These are phyloP conservation scores for Musa beccarii DNA, from an alignment of 176 grass and related monocot species.

Conservation along the genomic window DNA sequence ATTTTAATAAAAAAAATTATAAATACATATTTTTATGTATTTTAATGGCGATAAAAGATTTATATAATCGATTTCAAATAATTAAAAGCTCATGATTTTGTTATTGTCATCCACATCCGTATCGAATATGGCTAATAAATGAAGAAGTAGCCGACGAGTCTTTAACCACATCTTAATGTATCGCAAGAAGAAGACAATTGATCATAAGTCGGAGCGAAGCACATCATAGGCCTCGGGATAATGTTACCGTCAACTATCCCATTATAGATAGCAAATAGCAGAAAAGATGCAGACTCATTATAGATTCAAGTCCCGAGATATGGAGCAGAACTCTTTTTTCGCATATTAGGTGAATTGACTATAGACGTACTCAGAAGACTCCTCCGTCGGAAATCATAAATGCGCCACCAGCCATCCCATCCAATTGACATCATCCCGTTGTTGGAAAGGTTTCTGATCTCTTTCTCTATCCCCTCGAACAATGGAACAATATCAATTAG, in stretches of 20 bases:
- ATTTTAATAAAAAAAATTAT: too few species aligned
- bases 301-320: background rate
- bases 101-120: too few species aligned
- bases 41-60: too few species aligned
- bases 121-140: slow-evolving; percentile 34
- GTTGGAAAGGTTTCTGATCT: slow-evolving; percentile 5
- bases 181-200: slow-evolving; percentile 17
- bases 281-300: slow-evolving; percentile 1
- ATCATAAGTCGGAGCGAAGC: slow-evolving; percentile 24
- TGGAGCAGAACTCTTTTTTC: background rate
- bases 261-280: slow-evolving; percentile 50
- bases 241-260: slow-evolving; percentile 43
- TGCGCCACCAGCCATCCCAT: slow-evolving; percentile 9
- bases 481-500: slow-evolving; percentile 9
- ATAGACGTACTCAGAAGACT: slow-evolving; percentile 5
- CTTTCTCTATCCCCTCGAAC: slow-evolving; percentile 2
- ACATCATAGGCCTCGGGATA: slow-evolving; percentile 48
- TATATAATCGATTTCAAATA: too few species aligned
- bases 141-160: slow-evolving; percentile 57
- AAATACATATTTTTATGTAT: too few species aligned
- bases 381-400: slow-evolving; percentile 3
- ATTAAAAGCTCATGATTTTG: too few species aligned
- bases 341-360: slow-evolving; percentile 4
- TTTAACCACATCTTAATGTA: slow-evolving; percentile 66
- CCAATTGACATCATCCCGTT: slow-evolving; percentile 12